A percentile compares a stretch with the other conserved stretches of the same genome.
These are phyloP conservation scores for Xylariaceae sp. DNA, from an alignment of 2,329 filamentous ascomycete genomes.

Conservation along the genomic window DNA sequence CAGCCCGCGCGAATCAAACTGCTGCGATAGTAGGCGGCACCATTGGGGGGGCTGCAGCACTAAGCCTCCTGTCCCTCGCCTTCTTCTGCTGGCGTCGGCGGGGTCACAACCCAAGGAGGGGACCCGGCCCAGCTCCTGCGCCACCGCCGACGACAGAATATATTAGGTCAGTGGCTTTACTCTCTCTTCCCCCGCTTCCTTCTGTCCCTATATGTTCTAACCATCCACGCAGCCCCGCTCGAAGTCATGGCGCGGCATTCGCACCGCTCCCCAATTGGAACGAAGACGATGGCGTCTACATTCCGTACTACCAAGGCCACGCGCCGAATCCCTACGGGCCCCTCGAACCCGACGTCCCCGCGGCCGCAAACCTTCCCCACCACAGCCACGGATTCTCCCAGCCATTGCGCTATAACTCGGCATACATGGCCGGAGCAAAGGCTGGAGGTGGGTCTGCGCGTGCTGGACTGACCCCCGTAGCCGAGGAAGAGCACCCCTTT, in stretches of 20 bases:
- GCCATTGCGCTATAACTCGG: slow-evolving; percentile 24
- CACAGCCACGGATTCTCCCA: slow-evolving; percentile 14
- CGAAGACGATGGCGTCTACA: slow-evolving; percentile 26
- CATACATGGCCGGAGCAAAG: slow-evolving; percentile 18
- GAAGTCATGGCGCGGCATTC: slow-evolving; percentile 35
- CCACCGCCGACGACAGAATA: slow-evolving; percentile 35
- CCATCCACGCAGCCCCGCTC: slow-evolving; percentile 23
- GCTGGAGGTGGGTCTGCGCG: slow-evolving; percentile 16
- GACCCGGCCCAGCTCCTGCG: slow-evolving; percentile 36
- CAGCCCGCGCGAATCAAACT: slow-evolving; percentile 24
- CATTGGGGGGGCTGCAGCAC: slow-evolving; percentile 47
- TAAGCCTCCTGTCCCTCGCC: slow-evolving; percentile 38
- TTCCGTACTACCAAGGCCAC: slow-evolving; percentile 9
- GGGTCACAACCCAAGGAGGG: slow-evolving; percentile 39
- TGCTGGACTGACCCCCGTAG: slow-evolving; percentile 25
- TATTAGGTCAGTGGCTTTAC: slow-evolving; percentile 35
- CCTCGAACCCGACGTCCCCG: slow-evolving; percentile 8
- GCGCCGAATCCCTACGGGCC: slow-evolving; percentile 17
- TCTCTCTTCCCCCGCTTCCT: background rate
- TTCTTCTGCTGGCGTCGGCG: slow-evolving; percentile 42
- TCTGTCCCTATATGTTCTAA: background rate
- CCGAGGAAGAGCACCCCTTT: slow-evolving; percentile 21
- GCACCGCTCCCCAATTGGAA: slow-evolving; percentile 34
- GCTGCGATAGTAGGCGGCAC: slow-evolving; percentile 53
- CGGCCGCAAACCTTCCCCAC: slow-evolving; percentile 7